Base-by-base conservation (phyloP, 2,329 filamentous ascomycete species). In the Huntiella savannae region DNA sequence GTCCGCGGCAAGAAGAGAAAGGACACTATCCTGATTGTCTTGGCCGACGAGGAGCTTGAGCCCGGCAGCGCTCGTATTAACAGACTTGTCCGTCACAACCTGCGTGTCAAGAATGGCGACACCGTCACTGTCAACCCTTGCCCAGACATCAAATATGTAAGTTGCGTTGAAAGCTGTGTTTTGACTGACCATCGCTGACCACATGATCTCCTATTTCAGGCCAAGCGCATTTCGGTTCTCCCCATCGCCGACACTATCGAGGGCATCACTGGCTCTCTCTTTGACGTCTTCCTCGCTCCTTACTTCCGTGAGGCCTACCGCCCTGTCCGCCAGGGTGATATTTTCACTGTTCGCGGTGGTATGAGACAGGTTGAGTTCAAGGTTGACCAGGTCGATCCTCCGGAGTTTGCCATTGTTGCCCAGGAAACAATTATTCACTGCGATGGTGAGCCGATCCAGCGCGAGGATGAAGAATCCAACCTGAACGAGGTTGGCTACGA, bases 321-420 rank as follows among this genome's bases (percentile, higher is more conserved):
- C 62, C 91, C 91, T 47, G 86, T 98, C 51, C 81, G 87, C 62
- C 91, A 96, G 72, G 91, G 91, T 57, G 91, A 98, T 60, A 76
- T 95, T 49, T 98, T 98, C 73, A 95, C 87, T 62, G 85, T 91
- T 51, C 82, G 91, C 58, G 91, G 88, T 67, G 88, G 87, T 61
- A 98, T 98, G 91, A 79, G 91, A 63, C 88, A 95, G 65, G 91
- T 98, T 33, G 91, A 98, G 62, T 98, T 98, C 72, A 98, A 98
- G 73, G 88, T 98, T 37, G 88, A 98, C 41, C 91, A 98, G 68
- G 87, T 98, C 42, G 91, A 98, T 58, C 87, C 91, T 40, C 91
- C 91, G 54, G 91, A 98, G 71, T 96, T 92, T 59, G 92, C 92
- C 56, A 98, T 98, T 53, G 91, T 98, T 49, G 91, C 91, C 51